Evolutionary conservation across 1,139 yeast species (phyloP).

Genomic region (Magnusiomyces magnusii): DNA sequence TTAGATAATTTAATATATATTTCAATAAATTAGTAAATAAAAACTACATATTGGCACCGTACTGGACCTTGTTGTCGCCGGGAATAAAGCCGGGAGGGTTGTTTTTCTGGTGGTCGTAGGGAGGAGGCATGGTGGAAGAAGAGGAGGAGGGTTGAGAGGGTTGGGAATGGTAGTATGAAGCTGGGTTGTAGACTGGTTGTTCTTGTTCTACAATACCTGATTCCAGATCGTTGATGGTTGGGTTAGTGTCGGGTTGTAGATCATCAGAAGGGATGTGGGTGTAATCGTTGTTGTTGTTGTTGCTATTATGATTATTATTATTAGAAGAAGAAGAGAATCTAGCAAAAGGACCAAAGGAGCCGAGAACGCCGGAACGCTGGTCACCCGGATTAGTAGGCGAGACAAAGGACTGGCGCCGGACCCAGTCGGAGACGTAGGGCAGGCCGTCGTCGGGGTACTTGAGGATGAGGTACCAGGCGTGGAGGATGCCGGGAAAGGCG

Average conservation of each 20-base stretch:
- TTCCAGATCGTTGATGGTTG: not conserved
- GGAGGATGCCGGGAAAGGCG: constrained; percentile 59
- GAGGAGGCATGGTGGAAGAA: constrained; percentile 16
- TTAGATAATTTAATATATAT: too few species aligned
- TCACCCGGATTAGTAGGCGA: not conserved
- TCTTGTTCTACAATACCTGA: not conserved
- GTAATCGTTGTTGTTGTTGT: not conserved
- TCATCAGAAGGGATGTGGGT: not conserved
- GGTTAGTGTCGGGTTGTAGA: not conserved
- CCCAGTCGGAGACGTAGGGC: constrained; percentile 21
- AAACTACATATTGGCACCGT: constrained; percentile 24
- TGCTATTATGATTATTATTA: not conserved
- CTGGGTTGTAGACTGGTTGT: not conserved
- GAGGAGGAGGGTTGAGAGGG: not conserved
- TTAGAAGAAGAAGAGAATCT: not conserved
- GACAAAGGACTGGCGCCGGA: not conserved
- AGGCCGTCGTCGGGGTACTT: constrained; percentile 53
- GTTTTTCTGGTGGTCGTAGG: constrained; percentile 14
- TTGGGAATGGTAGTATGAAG: not conserved
- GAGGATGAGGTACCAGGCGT: constrained; percentile 38
- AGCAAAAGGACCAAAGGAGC: not conserved
- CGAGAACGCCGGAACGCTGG: not conserved
- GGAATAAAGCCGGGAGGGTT: constrained; percentile 12
- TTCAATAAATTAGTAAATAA: too few species aligned
- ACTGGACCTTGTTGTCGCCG: constrained; percentile 26